phyloP scores from a whole-genome alignment of 148 eudicot species.

The Rhododendron kiyosumense region DNA sequence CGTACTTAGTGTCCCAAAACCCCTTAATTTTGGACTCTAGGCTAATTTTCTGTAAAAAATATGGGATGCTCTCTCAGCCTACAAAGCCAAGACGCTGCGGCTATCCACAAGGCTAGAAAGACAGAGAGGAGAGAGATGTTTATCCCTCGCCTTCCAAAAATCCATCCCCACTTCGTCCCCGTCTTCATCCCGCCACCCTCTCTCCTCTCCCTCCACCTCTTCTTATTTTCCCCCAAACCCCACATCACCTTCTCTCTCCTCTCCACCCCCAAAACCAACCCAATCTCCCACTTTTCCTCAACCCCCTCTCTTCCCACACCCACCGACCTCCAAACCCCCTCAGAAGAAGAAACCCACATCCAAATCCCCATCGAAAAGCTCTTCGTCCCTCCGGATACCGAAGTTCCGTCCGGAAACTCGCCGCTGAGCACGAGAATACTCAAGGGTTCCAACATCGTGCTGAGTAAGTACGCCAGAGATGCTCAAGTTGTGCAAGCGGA shows the following conservation, averaged over 20 bases:
- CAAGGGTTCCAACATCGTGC: slow-evolving; percentile 89
- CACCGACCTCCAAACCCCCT: background rate
- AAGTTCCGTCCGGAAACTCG: slow-evolving; percentile 24
- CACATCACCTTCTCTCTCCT: slow-evolving; percentile 22
- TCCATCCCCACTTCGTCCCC: slow-evolving; percentile 9
- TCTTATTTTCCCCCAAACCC: slow-evolving; percentile 2
- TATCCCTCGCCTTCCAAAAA: slow-evolving; percentile 25
- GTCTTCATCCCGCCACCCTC: slow-evolving; percentile 7
- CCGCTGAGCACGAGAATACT: slow-evolving; percentile 47
- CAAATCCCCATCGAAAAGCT: slow-evolving; percentile 59
- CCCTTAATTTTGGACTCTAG: no score
- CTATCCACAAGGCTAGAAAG: background rate
- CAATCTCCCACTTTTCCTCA: slow-evolving; percentile 33
- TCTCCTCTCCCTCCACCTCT: slow-evolving; percentile 2
- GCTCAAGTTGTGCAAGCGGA: slow-evolving; percentile 72
- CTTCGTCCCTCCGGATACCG: slow-evolving; percentile 85
- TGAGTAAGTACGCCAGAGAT: slow-evolving; percentile 79
- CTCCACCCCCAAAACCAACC: slow-evolving; percentile 22
- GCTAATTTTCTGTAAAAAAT: no score
- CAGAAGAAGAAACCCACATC: slow-evolving; percentile 26
- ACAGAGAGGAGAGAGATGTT: slow-evolving; percentile 20
- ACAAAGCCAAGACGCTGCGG: background rate
- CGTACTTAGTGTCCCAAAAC: no score
- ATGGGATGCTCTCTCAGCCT: background rate
- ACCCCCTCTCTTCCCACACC: slow-evolving; percentile 19